These are phyloP conservation scores for Miscanthus sacchariflorus DNA, from an alignment of 202 grass and related monocot species.

Conservation along the genomic window DNA sequence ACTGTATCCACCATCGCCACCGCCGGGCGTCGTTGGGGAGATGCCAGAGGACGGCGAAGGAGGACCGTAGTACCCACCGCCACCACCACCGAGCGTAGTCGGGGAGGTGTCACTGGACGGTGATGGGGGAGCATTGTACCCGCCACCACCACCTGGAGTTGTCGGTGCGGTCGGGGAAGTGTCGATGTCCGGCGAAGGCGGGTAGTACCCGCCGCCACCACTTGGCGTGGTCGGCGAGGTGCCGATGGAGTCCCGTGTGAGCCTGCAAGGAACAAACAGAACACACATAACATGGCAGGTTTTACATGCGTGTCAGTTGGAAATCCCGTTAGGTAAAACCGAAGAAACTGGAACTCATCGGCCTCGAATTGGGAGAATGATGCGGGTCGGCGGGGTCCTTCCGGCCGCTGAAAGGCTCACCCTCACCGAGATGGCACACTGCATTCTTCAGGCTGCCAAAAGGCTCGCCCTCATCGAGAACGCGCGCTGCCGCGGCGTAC, in stretches of 20 bases:
- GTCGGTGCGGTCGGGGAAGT: conserved; percentile 8
- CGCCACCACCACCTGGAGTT: background rate
- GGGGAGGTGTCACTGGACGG: conserved; percentile 25
- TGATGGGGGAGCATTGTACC: background rate
- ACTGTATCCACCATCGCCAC: background rate
- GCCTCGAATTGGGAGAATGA: conserved; percentile 30
- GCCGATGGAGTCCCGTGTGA: conserved; percentile 20
- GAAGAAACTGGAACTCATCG: background rate
- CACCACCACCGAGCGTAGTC: background rate
- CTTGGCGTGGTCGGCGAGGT: conserved; percentile 32
- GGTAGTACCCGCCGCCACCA: conserved; percentile 3
- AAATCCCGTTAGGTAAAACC: background rate
- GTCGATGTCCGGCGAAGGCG: background rate
- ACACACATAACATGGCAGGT: background rate
- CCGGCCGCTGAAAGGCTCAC: conserved; percentile 40
- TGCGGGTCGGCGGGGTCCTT: conserved; percentile 51
- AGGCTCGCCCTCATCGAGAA: conserved; percentile 10
- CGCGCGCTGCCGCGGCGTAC: conserved; percentile 15
- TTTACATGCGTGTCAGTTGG: background rate
- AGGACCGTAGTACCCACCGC: conserved; percentile 9
- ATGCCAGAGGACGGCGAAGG: conserved; percentile 17
- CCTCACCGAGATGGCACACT: conserved; percentile 24
- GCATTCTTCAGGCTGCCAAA: conserved; percentile 51
- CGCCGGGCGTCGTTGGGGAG: conserved; percentile 39
- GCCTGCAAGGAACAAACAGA: conserved; percentile 9